Base-by-base conservation (phyloP, 805 yeast genomes). In the Kockiozyma suomiensis region DNA sequence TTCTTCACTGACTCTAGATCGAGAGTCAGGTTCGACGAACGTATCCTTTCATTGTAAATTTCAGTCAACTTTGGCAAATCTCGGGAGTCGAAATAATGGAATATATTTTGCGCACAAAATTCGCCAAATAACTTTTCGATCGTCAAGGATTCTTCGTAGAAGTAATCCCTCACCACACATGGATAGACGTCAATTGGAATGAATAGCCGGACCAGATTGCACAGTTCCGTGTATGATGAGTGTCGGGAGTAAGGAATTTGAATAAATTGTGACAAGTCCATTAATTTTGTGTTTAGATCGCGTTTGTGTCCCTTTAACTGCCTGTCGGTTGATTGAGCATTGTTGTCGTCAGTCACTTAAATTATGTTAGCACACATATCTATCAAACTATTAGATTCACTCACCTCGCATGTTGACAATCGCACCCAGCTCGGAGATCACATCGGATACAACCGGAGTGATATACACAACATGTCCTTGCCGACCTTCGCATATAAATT, bases 211-310 rank as follows among this genome's bases (percentile, higher is more conserved):
- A 81, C 66, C 12, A 81, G 74, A 8, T 72, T 56, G 17, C 70
- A 59, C 15, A 74, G 69, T 62, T 81, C 84, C 6, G 72, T 50
- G 58, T 74, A 81, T 1, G 83, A 78, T 1, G 83, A 79, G 60
- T 81, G 84, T 45, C 83, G 67, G 3, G 82, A 79, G 64, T 76
- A 81, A 6, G 78, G 66, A 15, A 78, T 72, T 48, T 70, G 70
- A 1, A 80, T 58, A 10, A 73, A 75, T n/a, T 65, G 67, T 0
- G 79, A 78, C 6, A 80, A 68, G 0, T 25, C 30, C 1, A 30
- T 30, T 7, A 7, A 7, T 10, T 30, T 30, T 30, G 10, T 10
- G 10, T 7, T 30, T 30, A 30, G 10, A 6, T 30, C 33, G 33
- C 10, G 6, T 7, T 30, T 30, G 33, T 30, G n/a, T n/a, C n/a